Base-by-base conservation (phyloP, 176 grass and related monocot genomes). In the Coix lacrymajobi region DNA sequence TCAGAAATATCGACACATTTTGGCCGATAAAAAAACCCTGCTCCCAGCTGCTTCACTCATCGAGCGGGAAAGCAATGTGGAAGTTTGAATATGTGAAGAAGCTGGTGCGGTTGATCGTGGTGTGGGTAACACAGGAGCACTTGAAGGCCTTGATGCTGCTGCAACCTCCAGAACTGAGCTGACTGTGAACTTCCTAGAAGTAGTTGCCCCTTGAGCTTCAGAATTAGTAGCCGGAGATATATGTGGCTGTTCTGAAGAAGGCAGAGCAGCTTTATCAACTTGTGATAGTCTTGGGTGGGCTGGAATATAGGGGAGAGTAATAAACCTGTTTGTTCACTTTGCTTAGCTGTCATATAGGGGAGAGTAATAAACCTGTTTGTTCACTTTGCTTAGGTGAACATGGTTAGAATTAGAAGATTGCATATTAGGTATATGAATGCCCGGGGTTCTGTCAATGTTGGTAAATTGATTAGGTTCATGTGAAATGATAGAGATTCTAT, bases 81-180 rank as follows among this genome's bases (percentile, higher is more conserved):
- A 86, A 60, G 62, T 61, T 69, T 92, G 86, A 73, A 87, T 74
- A 60, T 83, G 78, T 69, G 89, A 56, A 62, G 72, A 67, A 73
- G 85, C 62, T 44, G 84, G 70, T 73, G 81, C 77, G 44, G 85
- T 83, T 78, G 80, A 64, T 85, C 81, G 91, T 85, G 84, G 81
- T 29, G 90, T 83, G 34, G 79, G 76, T 38, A 91, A 69, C 43
- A 81, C 83, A 81, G 92, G 95, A 12, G 92, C 95, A 90, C 92
- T 97, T 60, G 88, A 97, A 83, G 92, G 90, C 92, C 95, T 94
- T 17, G 86, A 88, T 66, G 88, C 34, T 75, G 75, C 74, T 16
- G 49, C 70, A 76, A 68, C 80, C 29, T 87, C 79, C 11, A 84
- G 83, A 75, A 74, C 75, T 78, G 49, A 41, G 62, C 68, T 73